Percentiles rank a stretch among this genome's conserved stretches.
Conservation (phyloP, 257 asterid genomes). For the Leptodermis oblonga region DNA sequence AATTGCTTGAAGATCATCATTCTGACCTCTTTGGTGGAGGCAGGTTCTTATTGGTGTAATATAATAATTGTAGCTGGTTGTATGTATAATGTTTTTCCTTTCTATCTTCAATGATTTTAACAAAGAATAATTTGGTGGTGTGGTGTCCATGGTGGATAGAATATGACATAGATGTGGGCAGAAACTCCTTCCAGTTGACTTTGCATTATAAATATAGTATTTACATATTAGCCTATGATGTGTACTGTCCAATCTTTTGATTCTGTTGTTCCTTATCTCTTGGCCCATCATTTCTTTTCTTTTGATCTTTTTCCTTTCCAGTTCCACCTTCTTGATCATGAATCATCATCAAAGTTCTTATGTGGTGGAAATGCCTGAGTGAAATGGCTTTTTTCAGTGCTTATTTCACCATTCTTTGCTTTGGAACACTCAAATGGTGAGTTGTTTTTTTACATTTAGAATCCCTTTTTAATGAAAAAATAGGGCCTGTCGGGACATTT, state of each 20-base stretch:
- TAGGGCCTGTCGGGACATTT: too few relatives aligned
- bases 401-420: too few relatives aligned
- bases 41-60: constrained; percentile 1
- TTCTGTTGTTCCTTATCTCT: background rate
- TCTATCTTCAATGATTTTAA: background rate
- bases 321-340: background rate
- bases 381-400: background rate
- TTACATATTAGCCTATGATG: background rate
- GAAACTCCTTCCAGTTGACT: constrained; percentile 17
- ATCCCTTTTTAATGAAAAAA: too few relatives aligned
- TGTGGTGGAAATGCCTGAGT: background rate
- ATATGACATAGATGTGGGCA: constrained; percentile 12
- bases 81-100: background rate
- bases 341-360: background rate
- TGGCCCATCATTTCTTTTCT: background rate
- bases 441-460: too few relatives aligned
- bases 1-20: background rate
- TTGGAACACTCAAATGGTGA: too few relatives aligned
- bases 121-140: constrained; percentile 8
- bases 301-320: background rate
- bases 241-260: background rate
- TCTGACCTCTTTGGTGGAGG: background rate
- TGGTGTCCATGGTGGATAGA: constrained; percentile 14
- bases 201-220: background rate
- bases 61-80: background rate